Evolutionary conservation across 345 rosid species (phyloP), one percentile per base, ranked within the genome.

Genomic region (Noccaea caerulescens): DNA sequence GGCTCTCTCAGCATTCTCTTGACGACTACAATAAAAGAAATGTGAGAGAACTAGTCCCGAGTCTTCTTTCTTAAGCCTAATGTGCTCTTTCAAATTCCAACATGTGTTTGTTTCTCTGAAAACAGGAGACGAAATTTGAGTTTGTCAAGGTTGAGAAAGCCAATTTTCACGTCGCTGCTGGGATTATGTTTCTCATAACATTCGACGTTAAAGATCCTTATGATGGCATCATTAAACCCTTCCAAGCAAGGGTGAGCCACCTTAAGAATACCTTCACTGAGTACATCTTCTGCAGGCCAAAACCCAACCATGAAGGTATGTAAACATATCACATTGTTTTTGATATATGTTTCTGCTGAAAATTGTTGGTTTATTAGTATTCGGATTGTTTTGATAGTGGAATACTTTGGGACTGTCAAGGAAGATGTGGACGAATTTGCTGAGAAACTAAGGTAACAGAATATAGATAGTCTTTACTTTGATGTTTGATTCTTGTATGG

Each of bases 21-120:
- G 25, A 34, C 1, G 43, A 16, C 23, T 34, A 34, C 33, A 86
- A 82, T 9, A 80, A 72, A 32, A n/a, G 0, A 6, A 3, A 44
- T 2, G 49, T 44, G 18, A 25, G 3, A 25, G 3, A 25, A 25
- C 27, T 25, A 25, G 27, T 25, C 11, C 3, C 4, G 10, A 39
- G 12, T 39, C 43, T 39, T 10, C n/a, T n/a, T n/a, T n/a, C 9
- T 39, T 37, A 37, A 7, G 39, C 39, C 39, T 25, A 25, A 8
- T 37, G 41, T 37, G 41, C 9, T 7, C 9, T 7, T 34, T 34
- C 38, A 34, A 34, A 34, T 7, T 34, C 27, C 27, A 25, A 25
- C 27, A 25, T 46, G 23, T 46, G 44, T 41, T 41, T 41, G 7
- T 41, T 46, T 46, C 23, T 46, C 16, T 46, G 23, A 14, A 46